Evolutionary conservation across 1,284 basidiomycete genomes (phyloP).

Genomic region (Ceratobasidium sp.): DNA sequence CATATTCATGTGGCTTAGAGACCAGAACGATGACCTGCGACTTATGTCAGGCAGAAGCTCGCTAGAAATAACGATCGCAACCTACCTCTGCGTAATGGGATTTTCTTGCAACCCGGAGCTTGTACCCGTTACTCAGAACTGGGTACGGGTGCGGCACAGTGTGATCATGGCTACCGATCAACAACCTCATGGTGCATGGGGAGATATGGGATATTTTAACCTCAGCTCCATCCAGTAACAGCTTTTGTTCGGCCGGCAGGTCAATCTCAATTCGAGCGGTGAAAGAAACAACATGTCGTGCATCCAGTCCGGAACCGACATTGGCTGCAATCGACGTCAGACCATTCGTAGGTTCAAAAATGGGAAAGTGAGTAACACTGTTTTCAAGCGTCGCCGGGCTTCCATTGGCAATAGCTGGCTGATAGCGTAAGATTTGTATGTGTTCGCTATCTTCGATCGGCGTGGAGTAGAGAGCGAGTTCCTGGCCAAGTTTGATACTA

Average conservation of each 20-base stretch:
- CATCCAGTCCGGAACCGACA: no score
- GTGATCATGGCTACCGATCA: constrained; percentile 53
- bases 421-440: no score
- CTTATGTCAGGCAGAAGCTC: no score
- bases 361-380: neutral
- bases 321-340: neutral
- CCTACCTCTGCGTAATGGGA: constrained; percentile 69
- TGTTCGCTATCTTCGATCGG: no score
- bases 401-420: no score
- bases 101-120: constrained; percentile 65
- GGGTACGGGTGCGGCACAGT: constrained; percentile 59
- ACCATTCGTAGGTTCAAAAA: no score
- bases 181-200: constrained; percentile 57
- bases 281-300: constrained; percentile 50
- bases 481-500: neutral
- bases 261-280: constrained; percentile 54
- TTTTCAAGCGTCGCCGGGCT: no score
- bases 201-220: constrained; percentile 56
- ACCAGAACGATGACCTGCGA: no score
- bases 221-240: constrained; percentile 53
- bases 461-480: no score
- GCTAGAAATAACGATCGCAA: no score
- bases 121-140: constrained; percentile 58
- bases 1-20: no score
- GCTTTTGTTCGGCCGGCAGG: constrained; percentile 56